These are phyloP conservation scores for Acanthamoeba triangularis DNA, from an alignment of 208 protist species.

Conservation along the genomic window DNA sequence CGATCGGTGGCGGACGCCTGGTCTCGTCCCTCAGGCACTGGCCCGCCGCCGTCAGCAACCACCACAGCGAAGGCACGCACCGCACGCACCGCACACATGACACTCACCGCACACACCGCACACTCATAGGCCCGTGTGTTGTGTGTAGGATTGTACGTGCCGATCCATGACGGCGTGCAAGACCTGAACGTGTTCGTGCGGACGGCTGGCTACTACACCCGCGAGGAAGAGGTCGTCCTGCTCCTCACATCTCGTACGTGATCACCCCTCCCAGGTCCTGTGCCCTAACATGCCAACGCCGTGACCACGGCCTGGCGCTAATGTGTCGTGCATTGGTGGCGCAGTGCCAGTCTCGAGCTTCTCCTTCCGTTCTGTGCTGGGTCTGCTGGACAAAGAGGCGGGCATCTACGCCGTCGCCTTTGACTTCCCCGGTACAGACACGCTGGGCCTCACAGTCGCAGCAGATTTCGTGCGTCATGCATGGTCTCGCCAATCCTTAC, in stretches of 20 bases:
- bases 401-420: constrained; percentile 54
- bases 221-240: constrained; percentile 37
- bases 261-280: background rate
- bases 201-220: constrained; percentile 23
- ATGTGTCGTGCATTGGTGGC: too few species aligned
- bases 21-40: constrained; percentile 58
- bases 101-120: background rate
- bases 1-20: constrained; percentile 14
- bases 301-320: background rate
- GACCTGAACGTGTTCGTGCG: constrained; percentile 46
- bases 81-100: background rate
- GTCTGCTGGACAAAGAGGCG: background rate
- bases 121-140: background rate
- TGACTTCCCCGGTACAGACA: background rate
- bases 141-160: constrained; percentile 20
- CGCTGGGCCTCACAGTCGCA: background rate
- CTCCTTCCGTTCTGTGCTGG: constrained; percentile 42
- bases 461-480: background rate
- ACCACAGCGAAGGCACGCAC: constrained; percentile 27
- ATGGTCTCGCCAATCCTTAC: background rate
- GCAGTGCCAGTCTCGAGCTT: constrained; percentile 1
- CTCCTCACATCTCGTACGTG: constrained; percentile 21
- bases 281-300: background rate
- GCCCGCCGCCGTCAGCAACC: background rate
- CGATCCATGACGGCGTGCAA: background rate